Evolutionary conservation across 768 basidiomycete genomes (phyloP).

Genomic region (Trametes cinnabarina): DNA sequence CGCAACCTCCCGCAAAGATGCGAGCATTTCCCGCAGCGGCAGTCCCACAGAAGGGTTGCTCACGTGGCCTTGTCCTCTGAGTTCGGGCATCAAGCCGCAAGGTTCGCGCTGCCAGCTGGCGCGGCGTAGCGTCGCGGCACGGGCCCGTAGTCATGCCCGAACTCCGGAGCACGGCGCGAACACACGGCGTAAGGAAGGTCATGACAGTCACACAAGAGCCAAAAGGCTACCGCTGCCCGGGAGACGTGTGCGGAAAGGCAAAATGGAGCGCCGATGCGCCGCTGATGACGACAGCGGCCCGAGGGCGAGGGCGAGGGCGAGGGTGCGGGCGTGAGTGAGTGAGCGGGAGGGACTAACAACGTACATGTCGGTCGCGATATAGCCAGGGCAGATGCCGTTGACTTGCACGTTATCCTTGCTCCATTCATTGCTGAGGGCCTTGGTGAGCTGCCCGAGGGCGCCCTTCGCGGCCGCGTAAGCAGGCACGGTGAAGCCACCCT

Average conservation of each 20-base stretch:
- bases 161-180: background rate
- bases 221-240: slow-evolving; percentile 17
- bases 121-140: background rate
- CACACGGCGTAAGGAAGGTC: background rate
- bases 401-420: slow-evolving; percentile 84
- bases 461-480: slow-evolving; percentile 93
- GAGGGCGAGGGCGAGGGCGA: background rate
- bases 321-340: background rate
- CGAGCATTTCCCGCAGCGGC: background rate
- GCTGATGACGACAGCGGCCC: background rate
- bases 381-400: slow-evolving; percentile 85
- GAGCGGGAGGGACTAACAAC: slow-evolving; percentile 13
- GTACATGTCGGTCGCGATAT: slow-evolving; percentile 87
- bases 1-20: background rate
- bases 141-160: too few species aligned
- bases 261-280: slow-evolving; percentile 3
- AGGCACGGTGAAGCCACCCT: slow-evolving; percentile 71
- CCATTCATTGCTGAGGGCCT: slow-evolving; percentile 94
- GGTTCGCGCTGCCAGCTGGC: too few species aligned
- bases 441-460: slow-evolving; percentile 80
- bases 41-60: background rate
- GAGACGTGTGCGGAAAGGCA: slow-evolving; percentile 14
- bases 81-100: background rate
- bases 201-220: background rate
- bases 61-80: slow-evolving; percentile 1